Base-by-base conservation (phyloP, 1,284 basidiomycete species). In the Pseudozyma hubeiensis region DNA sequence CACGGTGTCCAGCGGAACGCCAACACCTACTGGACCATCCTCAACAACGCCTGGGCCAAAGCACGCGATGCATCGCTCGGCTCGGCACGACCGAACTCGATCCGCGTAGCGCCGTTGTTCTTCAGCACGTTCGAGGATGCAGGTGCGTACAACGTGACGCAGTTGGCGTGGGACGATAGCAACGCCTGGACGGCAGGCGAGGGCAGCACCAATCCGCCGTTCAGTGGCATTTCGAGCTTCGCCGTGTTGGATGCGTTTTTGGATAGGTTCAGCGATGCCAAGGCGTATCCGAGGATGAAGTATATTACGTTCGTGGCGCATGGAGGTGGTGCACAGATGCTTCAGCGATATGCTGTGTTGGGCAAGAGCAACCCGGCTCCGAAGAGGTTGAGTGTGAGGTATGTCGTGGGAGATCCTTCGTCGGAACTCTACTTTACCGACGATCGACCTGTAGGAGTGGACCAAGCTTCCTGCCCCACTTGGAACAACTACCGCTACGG, bases 271-370 rank as follows among this genome's bases (percentile, higher is more conserved):
- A 40, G 39, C 24, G 40, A 81, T 44, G 35, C 17, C 2, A 29
- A 7, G 1, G 54, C 34, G 7, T 82, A 73, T 50, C 80, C 80
- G 2, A 63, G 70, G 14, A 69, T 82, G 67, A 74, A 77, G 37
- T 54, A 46, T n/a, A 68, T 82, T 49, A 79, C 77, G 9, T 64
- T 82, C n/a, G 63, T 77, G 8, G 80, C 70, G 6, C 80, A 82
- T 53, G 80, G 80, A 11, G 80, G 78, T 3, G 80, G 80, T 3
- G 78, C 59, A 5, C 77, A 81, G 64, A 59, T 80, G 48, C 41
- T 80, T 30, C 71, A 71, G 44, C 53, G 80, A 11, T 77, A 80
- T 17, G 80, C 76, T 0, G 73, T 76, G n/a, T 9, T 79, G 19
- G 69, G 75, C 13, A 48, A 33, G 13, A 4, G 58, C 11, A 69